Evolutionary conservation across 768 basidiomycete genomes (phyloP).

Genomic region (Leucocoprinus leucothites): DNA sequence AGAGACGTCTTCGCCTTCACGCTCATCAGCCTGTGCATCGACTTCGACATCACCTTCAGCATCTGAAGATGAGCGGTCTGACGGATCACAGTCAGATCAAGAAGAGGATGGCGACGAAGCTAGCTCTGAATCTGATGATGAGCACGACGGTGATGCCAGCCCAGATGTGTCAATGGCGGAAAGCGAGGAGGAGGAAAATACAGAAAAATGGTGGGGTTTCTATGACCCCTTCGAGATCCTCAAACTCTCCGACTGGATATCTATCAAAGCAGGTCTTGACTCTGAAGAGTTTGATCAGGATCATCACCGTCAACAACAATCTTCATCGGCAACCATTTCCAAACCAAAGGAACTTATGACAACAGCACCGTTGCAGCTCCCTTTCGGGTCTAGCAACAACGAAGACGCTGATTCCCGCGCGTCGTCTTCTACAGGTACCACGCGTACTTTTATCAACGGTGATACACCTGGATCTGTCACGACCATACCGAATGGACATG

Average conservation of each 20-base stretch:
- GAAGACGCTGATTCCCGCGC: slow-evolving; percentile 5
- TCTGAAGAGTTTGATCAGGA: slow-evolving; percentile 21
- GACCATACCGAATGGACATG: neutral
- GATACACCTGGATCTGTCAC: slow-evolving; percentile 7
- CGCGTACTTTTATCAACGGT: slow-evolving; percentile 2
- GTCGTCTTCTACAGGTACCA: slow-evolving; percentile 16
- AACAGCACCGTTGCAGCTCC: neutral
- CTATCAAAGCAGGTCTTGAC: slow-evolving; percentile 43
- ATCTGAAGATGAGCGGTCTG: slow-evolving; percentile 2
- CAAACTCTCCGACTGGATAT: slow-evolving; percentile 65
- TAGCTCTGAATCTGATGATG: slow-evolving; percentile 14
- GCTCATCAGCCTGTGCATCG: neutral
- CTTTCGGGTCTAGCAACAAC: neutral
- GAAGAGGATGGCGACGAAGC: slow-evolving; percentile 18
- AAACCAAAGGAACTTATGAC: neutral
- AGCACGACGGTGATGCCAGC: neutral
- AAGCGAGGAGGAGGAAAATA: slow-evolving; percentile 32
- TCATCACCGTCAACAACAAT: neutral
- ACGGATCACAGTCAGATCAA: neutral
- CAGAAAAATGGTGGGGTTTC: slow-evolving; percentile 76
- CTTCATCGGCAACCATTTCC: neutral
- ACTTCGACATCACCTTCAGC: neutral
- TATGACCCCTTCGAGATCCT: slow-evolving; percentile 60
- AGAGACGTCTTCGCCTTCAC: neutral
- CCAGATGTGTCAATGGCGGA: too few relatives aligned